phyloP scores from a whole-genome alignment of 2,329 filamentous ascomycete species.

The Xylariaceae sp. region DNA sequence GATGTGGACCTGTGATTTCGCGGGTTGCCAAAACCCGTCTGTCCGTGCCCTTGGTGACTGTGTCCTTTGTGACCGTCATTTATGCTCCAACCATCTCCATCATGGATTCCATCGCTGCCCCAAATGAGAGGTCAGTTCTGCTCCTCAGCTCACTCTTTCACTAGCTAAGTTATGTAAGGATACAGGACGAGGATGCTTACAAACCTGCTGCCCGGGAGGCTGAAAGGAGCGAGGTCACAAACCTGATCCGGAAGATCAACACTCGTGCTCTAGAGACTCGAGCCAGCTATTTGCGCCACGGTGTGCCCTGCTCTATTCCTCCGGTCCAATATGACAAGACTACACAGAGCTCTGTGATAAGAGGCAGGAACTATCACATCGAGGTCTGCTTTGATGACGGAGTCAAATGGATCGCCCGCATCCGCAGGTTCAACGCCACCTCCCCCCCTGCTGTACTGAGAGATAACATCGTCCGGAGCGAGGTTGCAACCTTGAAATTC shows the following conservation, averaged over 20 bases:
- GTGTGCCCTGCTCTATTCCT: conserved; percentile 31
- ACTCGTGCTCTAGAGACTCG: conserved; percentile 30
- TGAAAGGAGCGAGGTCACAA: conserved; percentile 29
- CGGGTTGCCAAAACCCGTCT: conserved; percentile 26
- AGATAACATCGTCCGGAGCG: conserved; percentile 34
- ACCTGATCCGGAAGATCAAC: conserved; percentile 32
- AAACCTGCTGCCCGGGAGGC: conserved; percentile 29
- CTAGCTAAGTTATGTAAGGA: conserved; percentile 9
- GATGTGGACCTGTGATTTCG: conserved; percentile 9
- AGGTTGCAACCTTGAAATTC: conserved; percentile 38
- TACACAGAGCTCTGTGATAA: conserved; percentile 34
- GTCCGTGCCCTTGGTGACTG: conserved; percentile 34
- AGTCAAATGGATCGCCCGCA: conserved; percentile 37
- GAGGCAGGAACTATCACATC: conserved; percentile 41
- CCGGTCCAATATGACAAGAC: conserved; percentile 32
- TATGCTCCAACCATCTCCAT: conserved; percentile 31
- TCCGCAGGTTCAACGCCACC: conserved; percentile 36
- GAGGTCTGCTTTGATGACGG: conserved; percentile 39
- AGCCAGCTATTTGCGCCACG: conserved; percentile 31
- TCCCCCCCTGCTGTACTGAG: conserved; percentile 30
- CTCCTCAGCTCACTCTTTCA: conserved; percentile 1
- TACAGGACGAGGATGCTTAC: conserved; percentile 32
- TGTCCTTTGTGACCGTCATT: conserved; percentile 34
- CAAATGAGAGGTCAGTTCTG: conserved; percentile 31
- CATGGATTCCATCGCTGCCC: conserved; percentile 30